phyloP scores from a whole-genome alignment of 148 eudicot genomes.

The Suaeda aralocaspica region DNA sequence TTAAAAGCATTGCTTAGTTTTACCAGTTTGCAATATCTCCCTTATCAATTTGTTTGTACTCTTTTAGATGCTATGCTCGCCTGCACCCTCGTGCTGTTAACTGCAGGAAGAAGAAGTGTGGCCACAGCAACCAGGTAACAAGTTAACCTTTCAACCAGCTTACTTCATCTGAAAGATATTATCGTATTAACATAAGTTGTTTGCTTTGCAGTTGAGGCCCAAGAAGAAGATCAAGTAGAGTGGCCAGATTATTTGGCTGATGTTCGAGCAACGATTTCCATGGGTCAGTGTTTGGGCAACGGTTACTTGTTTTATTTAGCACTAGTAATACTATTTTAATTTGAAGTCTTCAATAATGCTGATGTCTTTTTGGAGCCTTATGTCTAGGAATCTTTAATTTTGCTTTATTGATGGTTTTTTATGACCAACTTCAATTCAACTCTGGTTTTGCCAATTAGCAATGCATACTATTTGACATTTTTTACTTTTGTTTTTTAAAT shows the following conservation, averaged over 20 bases:
- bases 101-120: slow-evolving; percentile 50
- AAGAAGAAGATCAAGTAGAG: slow-evolving; percentile 50
- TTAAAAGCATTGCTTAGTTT: background rate
- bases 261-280: slow-evolving; percentile 5
- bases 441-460: too few species aligned
- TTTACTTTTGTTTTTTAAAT: too few species aligned
- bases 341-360: background rate
- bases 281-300: background rate
- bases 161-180: too few species aligned
- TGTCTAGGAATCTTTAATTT: background rate
- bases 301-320: too few species aligned
- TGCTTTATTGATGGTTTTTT: background rate
- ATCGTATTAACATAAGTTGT: background rate
- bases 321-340: too few species aligned
- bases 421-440: too few species aligned
- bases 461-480: too few species aligned
- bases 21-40: background rate
- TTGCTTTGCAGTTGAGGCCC: slow-evolving; percentile 40
- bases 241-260: slow-evolving; percentile 7
- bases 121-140: slow-evolving; percentile 49
- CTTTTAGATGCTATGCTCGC: slow-evolving; percentile 41
- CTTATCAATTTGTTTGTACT: background rate
- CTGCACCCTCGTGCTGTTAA: slow-evolving; percentile 48
- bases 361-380: background rate
- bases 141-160: too few species aligned